phyloP scores from a whole-genome alignment of 2,329 filamentous ascomycete species.

The Ophiostoma perfectum region DNA sequence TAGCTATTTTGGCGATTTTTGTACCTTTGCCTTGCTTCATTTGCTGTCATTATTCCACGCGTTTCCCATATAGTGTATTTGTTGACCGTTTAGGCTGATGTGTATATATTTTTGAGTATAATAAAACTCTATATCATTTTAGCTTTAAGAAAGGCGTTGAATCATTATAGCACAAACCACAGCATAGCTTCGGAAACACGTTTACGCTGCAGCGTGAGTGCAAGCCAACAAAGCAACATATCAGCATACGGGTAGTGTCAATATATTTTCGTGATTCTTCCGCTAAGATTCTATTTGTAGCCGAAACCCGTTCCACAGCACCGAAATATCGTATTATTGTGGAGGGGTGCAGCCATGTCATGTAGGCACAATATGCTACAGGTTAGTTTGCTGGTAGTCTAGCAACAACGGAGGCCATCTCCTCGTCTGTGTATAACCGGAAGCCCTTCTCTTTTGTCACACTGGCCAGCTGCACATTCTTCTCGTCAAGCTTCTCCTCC shows the following conservation, averaged over 20 bases:
- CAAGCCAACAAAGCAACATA: no score
- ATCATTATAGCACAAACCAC: no score
- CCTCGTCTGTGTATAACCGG: slow-evolving; percentile 95
- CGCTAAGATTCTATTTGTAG: not conserved
- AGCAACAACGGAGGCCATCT: slow-evolving; percentile 91
- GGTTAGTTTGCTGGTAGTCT: slow-evolving; percentile 63
- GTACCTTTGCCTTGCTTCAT: not conserved
- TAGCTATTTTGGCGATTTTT: not conserved
- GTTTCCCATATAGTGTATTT: not conserved
- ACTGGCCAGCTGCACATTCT: slow-evolving; percentile 97
- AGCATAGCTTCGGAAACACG: no score
- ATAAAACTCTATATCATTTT: not conserved
- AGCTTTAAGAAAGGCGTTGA: not conserved
- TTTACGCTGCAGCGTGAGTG: no score
- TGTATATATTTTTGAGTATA: no score
- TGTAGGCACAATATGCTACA: not conserved
- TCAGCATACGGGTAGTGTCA: not conserved
- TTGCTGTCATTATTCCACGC: not conserved
- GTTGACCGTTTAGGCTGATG: no score
- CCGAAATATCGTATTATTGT: no score
- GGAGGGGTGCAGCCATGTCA: not conserved
- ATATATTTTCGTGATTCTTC: not conserved
- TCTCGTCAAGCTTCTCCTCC: slow-evolving; percentile 98
- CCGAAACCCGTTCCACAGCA: no score
- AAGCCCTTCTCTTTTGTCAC: slow-evolving; percentile 98